Percentiles rank a stretch among this genome's conserved stretches.
These are phyloP conservation scores for Benincasa hispida DNA, from an alignment of 306 rosid species.

Conservation along the genomic window DNA sequence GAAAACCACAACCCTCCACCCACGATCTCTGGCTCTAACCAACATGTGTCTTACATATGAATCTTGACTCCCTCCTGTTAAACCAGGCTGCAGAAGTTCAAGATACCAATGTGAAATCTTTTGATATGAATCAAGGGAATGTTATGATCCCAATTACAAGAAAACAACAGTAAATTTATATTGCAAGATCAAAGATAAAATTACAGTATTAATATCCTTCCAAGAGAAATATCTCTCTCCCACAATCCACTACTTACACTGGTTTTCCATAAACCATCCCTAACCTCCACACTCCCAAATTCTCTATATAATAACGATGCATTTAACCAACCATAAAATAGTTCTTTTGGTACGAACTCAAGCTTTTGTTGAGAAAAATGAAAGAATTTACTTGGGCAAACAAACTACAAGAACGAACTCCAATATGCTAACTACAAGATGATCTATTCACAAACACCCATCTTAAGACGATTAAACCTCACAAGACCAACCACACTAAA, in stretches of 20 bases:
- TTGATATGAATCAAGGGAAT: not conserved
- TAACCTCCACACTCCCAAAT: not conserved
- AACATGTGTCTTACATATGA: conserved; percentile 78
- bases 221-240: not conserved
- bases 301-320: not conserved
- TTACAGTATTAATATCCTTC: not conserved
- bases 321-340: too few relatives aligned
- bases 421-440: too few relatives aligned
- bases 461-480: too few relatives aligned
- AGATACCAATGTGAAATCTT: not conserved
- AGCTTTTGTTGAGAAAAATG: too few relatives aligned
- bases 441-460: too few relatives aligned
- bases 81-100: conserved; percentile 62
- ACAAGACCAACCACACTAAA: too few relatives aligned
- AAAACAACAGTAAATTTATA: not conserved
- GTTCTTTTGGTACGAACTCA: too few relatives aligned
- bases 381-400: too few relatives aligned
- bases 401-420: too few relatives aligned
- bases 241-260: not conserved
- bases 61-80: conserved; percentile 81
- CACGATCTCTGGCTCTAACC: conserved; percentile 52
- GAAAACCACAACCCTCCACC: conserved; percentile 84
- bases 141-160: not conserved
- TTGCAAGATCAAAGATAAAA: not conserved
- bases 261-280: not conserved